Evolutionary conservation across 2,329 filamentous ascomycete species (phyloP).

Genomic region (Sporothrix sp.): DNA sequence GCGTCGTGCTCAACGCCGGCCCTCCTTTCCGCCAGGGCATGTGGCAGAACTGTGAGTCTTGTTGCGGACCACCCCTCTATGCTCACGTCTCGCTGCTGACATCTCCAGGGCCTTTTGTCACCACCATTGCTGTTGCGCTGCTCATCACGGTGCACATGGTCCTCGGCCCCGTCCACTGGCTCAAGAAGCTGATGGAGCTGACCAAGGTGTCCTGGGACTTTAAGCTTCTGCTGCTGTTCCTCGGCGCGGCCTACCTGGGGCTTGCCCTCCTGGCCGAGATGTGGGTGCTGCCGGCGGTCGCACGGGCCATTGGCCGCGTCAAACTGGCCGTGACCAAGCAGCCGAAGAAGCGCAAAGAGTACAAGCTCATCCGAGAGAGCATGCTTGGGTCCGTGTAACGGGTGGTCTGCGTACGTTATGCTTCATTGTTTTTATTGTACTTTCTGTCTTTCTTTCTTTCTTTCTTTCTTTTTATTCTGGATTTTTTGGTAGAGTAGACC

Average conservation of each 20-base stretch:
- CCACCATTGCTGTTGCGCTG: conserved; percentile 61
- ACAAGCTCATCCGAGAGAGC: conserved; percentile 69
- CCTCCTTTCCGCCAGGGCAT: conserved; percentile 78
- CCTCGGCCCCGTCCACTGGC: conserved; percentile 57
- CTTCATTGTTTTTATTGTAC: neutral
- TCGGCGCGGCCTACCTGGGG: conserved; percentile 61
- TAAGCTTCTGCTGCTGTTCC: conserved; percentile 57
- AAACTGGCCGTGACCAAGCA: conserved; percentile 49
- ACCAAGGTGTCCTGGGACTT: conserved; percentile 67
- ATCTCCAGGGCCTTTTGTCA: conserved; percentile 65
- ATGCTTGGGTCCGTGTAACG: conserved; percentile 36
- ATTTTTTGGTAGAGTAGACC: no score
- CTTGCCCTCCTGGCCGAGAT: conserved; percentile 64
- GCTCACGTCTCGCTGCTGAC: neutral
- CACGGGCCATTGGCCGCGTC: conserved; percentile 53
- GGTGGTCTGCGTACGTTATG: neutral
- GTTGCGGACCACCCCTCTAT: no score
- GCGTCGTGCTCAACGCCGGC: conserved; percentile 83
- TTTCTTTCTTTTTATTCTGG: neutral
- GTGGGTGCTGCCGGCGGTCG: conserved; percentile 57
- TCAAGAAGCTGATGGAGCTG: conserved; percentile 72
- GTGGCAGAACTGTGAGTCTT: conserved; percentile 64
- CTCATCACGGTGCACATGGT: conserved; percentile 71
- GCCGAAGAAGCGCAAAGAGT: conserved; percentile 73
- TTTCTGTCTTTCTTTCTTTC: neutral